A percentile compares a stretch with the other conserved stretches of the same genome.
Evolutionary conservation across 2,329 filamentous ascomycete species (phyloP).

Genomic region (Colletotrichum australisinense): DNA sequence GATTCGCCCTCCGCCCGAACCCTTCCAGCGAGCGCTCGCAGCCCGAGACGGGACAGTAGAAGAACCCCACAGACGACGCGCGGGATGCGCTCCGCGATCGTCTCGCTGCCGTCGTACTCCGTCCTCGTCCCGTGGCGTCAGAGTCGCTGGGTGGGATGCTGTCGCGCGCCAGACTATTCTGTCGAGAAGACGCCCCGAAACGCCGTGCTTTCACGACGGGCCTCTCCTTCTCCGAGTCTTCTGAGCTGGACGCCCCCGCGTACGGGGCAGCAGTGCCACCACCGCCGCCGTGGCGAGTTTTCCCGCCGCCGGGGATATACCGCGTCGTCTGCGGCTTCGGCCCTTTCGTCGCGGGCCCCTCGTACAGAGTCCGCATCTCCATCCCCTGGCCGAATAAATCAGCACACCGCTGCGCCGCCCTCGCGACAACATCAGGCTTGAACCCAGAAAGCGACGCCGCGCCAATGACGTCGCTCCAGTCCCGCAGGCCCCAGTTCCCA

Average conservation of each 20-base stretch:
- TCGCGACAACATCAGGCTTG: constrained; percentile 70
- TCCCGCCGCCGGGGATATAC: neutral
- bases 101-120: neutral
- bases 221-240: constrained; percentile 1
- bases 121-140: constrained; percentile 11
- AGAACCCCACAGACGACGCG: constrained; percentile 47
- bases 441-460: constrained; percentile 82
- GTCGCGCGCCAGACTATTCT: constrained; percentile 42
- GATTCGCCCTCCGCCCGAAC: constrained; percentile 49
- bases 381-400: constrained; percentile 80
- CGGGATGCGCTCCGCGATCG: constrained; percentile 43
- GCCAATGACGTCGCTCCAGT: constrained; percentile 89
- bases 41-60: constrained; percentile 50
- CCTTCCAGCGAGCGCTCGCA: constrained; percentile 51
- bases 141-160: constrained; percentile 36
- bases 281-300: neutral
- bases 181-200: constrained; percentile 45
- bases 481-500: constrained; percentile 62
- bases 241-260: constrained; percentile 9
- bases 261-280: neutral
- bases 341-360: constrained; percentile 40
- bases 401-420: constrained; percentile 79
- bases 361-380: constrained; percentile 67
- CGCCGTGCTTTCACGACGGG: constrained; percentile 38
- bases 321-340: constrained; percentile 21